Conservation (phyloP, 176 grass and related monocot species). For the Musa beccarii region DNA sequence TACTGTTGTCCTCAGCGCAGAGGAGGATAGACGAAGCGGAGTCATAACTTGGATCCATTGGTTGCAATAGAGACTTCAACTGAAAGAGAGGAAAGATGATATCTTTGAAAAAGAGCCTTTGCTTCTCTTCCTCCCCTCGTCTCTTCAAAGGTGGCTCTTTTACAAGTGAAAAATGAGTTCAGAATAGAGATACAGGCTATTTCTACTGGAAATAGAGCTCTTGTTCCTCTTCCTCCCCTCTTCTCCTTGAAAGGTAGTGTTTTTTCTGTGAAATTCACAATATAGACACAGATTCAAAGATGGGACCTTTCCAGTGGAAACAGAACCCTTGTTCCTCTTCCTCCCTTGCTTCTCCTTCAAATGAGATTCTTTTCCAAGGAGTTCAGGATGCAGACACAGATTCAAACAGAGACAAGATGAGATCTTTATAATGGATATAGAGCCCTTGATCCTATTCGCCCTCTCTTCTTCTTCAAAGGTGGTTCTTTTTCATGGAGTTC, state of each 20-base stretch:
- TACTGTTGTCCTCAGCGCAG: constrained; percentile 75
- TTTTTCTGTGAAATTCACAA: too few species aligned
- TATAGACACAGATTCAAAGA: too few species aligned
- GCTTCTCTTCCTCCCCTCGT: not conserved
- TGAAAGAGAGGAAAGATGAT: constrained; percentile 4
- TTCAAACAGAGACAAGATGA: too few species aligned
- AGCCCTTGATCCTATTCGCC: too few species aligned
- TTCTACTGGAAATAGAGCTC: too few species aligned
- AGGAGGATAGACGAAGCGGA: constrained; percentile 74
- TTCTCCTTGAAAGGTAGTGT: too few species aligned
- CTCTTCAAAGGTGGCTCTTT: constrained; percentile 12
- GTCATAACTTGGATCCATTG: constrained; percentile 60
- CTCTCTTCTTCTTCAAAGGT: too few species aligned
- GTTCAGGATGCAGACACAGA: too few species aligned
- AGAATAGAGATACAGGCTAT: too few species aligned
- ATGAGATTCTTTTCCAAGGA: constrained; percentile 1
- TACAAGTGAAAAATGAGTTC: not conserved
- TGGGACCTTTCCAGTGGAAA: not conserved
- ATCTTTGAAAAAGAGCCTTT: constrained; percentile 4
- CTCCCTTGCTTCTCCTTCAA: constrained; percentile 1
- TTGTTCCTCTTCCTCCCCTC: too few species aligned
- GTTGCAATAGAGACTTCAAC: not conserved
- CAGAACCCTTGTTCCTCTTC: not conserved
- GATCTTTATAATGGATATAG: too few species aligned
- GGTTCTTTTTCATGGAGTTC: too few species aligned